Evolutionary conservation across 495 filamentous ascomycete genomes (phyloP), one percentile per base, ranked within the genome.

Genomic region (Tetracladium setigerum): DNA sequence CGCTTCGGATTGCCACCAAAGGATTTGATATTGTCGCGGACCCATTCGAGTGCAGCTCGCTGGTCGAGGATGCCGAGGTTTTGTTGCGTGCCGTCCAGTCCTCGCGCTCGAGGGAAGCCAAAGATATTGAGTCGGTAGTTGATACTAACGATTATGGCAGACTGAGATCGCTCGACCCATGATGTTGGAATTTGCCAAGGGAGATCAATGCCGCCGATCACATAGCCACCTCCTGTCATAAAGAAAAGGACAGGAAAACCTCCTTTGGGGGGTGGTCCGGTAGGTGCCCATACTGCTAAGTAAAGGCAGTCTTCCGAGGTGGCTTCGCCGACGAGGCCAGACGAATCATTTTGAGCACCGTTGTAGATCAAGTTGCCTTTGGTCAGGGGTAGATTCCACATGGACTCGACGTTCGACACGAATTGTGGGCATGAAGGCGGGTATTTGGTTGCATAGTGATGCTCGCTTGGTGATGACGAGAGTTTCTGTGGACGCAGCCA

Each of bases 41-140:
- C 75, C 84, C 84, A 89, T 53, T 87, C 62, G 13, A 89, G 66
- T 10, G 77, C 84, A 22, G 82, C 67, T 1, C 76, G 70, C 60
- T 88, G 84, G 56, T 89, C 86, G 22, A 75, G 63, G 5, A 89
- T 66, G 0, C 79, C 86, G 1, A 76, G 74, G 49, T 89, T 90
- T 17, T 73, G 69, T 9, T 63, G 61, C 7, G 76, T 79, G 17
- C 69, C 53, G 19, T 70, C 9, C 5, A 67, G 46, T 2, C 60
- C 66, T 1, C 50, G 46, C 0, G 61, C 74, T 49, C 76, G 71
- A 4, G 78, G 77, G 43, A 79, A 82, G 15, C 76, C 72, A 53
- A 82, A 79, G 40, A 82, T 72, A 47, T 79, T 78, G 34, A 81
- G 54, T 15, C 79, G 70, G 44, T 82, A 82, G 52, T 80, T 79